A percentile compares a stretch with the other conserved stretches of the same genome.
Evolutionary conservation across 768 basidiomycete genomes (phyloP).

Genomic region (Suillus brevipes): DNA sequence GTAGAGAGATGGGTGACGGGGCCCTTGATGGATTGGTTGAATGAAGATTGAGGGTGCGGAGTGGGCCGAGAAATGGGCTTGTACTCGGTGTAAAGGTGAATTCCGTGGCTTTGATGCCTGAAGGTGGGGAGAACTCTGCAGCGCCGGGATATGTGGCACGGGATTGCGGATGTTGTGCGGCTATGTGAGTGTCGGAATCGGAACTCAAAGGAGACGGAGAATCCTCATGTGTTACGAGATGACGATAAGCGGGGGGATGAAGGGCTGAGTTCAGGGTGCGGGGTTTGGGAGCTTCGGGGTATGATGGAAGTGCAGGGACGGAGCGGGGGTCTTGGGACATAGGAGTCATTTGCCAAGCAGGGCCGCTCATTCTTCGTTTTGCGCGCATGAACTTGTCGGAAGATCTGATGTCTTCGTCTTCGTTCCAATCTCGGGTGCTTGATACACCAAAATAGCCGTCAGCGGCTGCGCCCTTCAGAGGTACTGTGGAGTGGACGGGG

Average conservation of each 20-base stretch:
- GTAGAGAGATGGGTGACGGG: slow-evolving; percentile 68
- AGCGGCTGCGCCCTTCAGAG: slow-evolving; percentile 26
- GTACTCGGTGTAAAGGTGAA: slow-evolving; percentile 65
- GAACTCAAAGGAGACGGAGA: slow-evolving; percentile 72
- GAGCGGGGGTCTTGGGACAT: slow-evolving; percentile 36
- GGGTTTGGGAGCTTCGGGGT: slow-evolving; percentile 17
- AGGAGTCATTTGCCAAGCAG: slow-evolving; percentile 54
- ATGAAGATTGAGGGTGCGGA: slow-evolving; percentile 75
- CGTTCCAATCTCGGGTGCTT: slow-evolving; percentile 37
- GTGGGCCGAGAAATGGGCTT: slow-evolving; percentile 77
- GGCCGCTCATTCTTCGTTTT: slow-evolving; percentile 54
- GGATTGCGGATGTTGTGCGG: slow-evolving; percentile 30
- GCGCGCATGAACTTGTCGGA: slow-evolving; percentile 27
- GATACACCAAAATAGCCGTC: slow-evolving; percentile 44
- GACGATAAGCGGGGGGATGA: slow-evolving; percentile 34
- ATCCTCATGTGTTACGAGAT: slow-evolving; percentile 49
- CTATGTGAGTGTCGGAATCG: slow-evolving; percentile 50
- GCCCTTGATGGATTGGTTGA: slow-evolving; percentile 69
- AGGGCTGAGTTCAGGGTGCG: slow-evolving; percentile 30
- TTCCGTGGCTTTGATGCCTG: slow-evolving; percentile 31
- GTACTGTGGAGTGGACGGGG: slow-evolving; percentile 38
- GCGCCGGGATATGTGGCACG: slow-evolving; percentile 26
- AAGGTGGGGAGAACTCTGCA: slow-evolving; percentile 22
- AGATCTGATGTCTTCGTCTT: slow-evolving; percentile 29
- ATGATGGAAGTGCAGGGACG: slow-evolving; percentile 14